Percentiles rank a stretch among this genome's conserved stretches.
phyloP scores from a whole-genome alignment of 371 early-diverging fungal genomes.

The Mucor plumbeus region DNA sequence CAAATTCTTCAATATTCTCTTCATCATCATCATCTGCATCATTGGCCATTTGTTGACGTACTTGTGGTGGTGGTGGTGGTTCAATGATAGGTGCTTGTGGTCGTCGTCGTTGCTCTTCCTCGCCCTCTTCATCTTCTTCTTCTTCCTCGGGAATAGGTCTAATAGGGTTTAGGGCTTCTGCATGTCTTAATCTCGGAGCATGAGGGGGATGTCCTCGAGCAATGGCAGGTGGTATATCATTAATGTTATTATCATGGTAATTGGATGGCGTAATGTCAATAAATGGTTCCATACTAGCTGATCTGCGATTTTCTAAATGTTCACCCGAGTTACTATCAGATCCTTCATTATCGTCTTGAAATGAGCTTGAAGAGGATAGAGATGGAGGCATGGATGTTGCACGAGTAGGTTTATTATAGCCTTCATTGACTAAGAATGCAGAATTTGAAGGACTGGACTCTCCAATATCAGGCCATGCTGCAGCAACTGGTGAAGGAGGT shows the following conservation, averaged over 20 bases:
- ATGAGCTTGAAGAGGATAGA: neutral
- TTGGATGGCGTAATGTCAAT: neutral
- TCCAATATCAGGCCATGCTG: neutral
- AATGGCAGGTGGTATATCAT: neutral
- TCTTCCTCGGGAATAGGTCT: constrained; percentile 20
- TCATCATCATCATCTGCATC: constrained; percentile 52
- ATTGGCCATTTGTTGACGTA: constrained; percentile 7
- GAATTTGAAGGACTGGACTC: neutral
- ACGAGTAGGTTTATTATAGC: neutral
- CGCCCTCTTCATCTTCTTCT: constrained; percentile 19
- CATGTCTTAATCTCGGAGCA: constrained; percentile 26
- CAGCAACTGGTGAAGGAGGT: constrained; percentile 7
- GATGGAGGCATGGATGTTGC: constrained; percentile 25
- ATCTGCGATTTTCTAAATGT: constrained; percentile 3
- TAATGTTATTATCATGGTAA: neutral
- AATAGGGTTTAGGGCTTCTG: constrained; percentile 17
- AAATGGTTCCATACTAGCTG: constrained; percentile 21
- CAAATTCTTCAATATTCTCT: constrained; percentile 71
- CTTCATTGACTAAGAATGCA: neutral
- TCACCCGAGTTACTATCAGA: neutral
- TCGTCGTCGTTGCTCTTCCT: neutral
- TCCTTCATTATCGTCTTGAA: neutral
- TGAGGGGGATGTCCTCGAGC: constrained; percentile 17
- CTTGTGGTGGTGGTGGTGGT: neutral
- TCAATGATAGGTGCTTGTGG: neutral